Conservation (phyloP, 306 rosid species). For the Gynostemma pentaphyllum region DNA sequence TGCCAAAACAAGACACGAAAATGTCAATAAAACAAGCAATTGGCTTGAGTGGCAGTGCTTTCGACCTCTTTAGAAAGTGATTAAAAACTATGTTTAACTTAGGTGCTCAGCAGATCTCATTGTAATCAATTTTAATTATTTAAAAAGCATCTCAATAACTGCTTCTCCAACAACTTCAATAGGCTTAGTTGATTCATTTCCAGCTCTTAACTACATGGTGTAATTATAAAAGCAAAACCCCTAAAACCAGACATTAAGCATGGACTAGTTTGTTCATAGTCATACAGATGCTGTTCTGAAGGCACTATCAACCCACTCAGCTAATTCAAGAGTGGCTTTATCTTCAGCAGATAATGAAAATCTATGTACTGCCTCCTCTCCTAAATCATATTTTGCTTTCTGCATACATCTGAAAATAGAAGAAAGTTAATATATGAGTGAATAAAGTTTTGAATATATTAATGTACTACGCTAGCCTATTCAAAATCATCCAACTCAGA, state of each 20-base stretch:
- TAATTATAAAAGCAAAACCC: slow-evolving; percentile 4
- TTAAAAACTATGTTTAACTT: neutral
- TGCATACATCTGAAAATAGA: slow-evolving; percentile 81
- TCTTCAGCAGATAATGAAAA: slow-evolving; percentile 96
- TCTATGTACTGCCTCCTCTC: slow-evolving; percentile 92
- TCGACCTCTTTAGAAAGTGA: neutral
- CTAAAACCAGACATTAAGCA: slow-evolving; percentile 13
- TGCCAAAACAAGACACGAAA: neutral
- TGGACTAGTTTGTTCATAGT: slow-evolving; percentile 27
- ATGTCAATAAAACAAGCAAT: neutral
- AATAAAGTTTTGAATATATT: neutral
- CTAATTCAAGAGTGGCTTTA: slow-evolving; percentile 93
- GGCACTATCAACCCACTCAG: slow-evolving; percentile 96
- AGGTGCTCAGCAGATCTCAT: neutral
- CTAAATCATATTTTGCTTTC: slow-evolving; percentile 90
- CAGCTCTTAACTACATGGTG: neutral
- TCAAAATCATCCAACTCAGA: neutral
- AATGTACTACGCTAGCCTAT: neutral
- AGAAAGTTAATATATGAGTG: slow-evolving; percentile 8
- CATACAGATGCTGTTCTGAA: slow-evolving; percentile 67
- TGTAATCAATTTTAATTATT: neutral
- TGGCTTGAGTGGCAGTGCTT: neutral
- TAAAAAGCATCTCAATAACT: neutral
- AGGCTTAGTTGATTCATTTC: neutral
- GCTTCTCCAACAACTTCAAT: slow-evolving; percentile 1